Evolutionary conservation across 1,284 basidiomycete species (phyloP).

Genomic region (Kalmanozyma brasiliensis): DNA sequence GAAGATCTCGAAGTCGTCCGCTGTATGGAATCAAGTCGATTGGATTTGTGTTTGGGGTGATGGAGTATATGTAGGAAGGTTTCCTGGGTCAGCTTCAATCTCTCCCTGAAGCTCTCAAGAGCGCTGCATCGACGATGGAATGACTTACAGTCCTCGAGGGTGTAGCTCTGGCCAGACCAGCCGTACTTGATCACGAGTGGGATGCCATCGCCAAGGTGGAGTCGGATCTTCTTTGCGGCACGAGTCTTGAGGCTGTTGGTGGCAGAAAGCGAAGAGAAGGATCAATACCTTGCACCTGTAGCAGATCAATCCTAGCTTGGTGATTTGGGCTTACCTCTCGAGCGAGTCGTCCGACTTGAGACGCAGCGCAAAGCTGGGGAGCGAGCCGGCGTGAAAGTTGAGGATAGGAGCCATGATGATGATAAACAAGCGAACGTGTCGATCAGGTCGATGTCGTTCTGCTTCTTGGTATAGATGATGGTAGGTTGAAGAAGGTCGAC

Average conservation of each 20-base stretch:
- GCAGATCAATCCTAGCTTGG: background rate
- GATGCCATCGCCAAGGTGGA: constrained; percentile 58
- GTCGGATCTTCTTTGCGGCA: constrained; percentile 60
- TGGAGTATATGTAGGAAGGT: background rate
- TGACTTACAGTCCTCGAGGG: constrained; percentile 62
- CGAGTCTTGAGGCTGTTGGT: constrained; percentile 50
- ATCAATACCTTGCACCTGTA: too few species aligned
- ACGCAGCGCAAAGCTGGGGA: constrained; percentile 64
- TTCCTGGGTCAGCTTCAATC: background rate
- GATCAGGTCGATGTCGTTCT: background rate
- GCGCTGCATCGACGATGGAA: background rate
- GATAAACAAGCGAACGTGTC: constrained; percentile 3
- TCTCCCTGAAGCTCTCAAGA: too few species aligned
- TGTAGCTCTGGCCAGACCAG: constrained; percentile 56
- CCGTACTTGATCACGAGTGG: constrained; percentile 64
- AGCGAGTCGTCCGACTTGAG: constrained; percentile 61
- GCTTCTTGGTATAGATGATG: constrained; percentile 7
- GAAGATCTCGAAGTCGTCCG: constrained; percentile 67
- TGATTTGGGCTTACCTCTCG: constrained; percentile 31
- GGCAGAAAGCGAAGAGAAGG: background rate
- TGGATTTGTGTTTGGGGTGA: background rate
- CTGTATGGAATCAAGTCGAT: constrained; percentile 11
- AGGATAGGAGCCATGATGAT: constrained; percentile 60
- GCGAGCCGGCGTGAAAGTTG: constrained; percentile 64
- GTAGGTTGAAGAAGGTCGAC: background rate